Evolutionary conservation across 2,329 filamentous ascomycete genomes (phyloP), one percentile per base, ranked within the genome.

Genomic region (Cordyceps sp.): DNA sequence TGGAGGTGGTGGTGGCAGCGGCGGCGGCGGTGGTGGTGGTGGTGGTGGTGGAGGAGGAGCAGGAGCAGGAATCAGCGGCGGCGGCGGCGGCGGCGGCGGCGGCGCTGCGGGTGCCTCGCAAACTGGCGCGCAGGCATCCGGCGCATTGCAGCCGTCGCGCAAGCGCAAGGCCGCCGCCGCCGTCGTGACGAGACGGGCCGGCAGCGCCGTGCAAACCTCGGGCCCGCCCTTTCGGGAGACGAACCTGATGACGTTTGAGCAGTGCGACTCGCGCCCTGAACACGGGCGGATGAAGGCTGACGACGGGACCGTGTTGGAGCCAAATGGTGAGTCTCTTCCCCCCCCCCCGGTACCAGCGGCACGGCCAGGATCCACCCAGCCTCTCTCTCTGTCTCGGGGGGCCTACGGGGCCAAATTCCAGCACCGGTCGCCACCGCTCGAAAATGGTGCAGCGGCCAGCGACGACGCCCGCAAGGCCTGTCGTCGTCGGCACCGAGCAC

Each of bases 211-310:
- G 34, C 50, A 56, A 34, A 52, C 50, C 35, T 44, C 59, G 42
- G 54, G 55, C 37, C 55, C 61, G 38, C 41, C 46, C 16, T 51
- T 49, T 48, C 64, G 70, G 39, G 75, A 84, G 47, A 78, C 81
- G 32, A 94, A 92, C 54, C 78, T 96, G 74, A 70, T 94, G 59
- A 84, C 72, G 27, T 96, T 96, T 56, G 77, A 83, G 39, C 73
- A 73, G 38, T 73, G 69, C 47, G 70, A 73, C 36, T 71, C 69
- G 31, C 67, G 66, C 36, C 66, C 86, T 36, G 77, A 79, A 46
- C 67, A 86, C 45, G 81, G 81, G 34, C 77, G 78, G 49, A 66
- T 98, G 50, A 69, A 79, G 44, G 83, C 90, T 37, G 90, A 98
- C 52, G 85, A 96, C 59, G 90, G 90, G 42, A 90, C 84, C 28